phyloP scores from a whole-genome alignment of 257 asterid genomes.

The Vinca minor region DNA sequence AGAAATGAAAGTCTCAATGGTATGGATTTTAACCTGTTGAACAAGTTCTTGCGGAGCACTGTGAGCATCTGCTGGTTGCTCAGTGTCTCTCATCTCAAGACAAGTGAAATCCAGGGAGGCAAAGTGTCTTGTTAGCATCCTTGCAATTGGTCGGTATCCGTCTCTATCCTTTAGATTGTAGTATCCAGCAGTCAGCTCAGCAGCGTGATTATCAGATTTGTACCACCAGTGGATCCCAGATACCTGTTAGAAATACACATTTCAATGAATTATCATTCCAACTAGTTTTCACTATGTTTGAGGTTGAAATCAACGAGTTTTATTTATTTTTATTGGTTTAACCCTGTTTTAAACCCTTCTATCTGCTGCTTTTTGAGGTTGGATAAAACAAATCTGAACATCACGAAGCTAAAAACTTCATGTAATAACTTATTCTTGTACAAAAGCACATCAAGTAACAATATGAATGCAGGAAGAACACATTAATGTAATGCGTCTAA shows the following conservation, averaged over 20 bases:
- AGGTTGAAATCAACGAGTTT: no score
- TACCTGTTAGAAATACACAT: conserved; percentile 17
- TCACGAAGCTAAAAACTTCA: no score
- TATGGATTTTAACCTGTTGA: conserved; percentile 20
- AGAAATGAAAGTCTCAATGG: no score
- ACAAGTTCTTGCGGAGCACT: conserved; percentile 33
- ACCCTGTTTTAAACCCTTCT: no score
- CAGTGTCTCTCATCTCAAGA: conserved; percentile 33
- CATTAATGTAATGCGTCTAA: no score
- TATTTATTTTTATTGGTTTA: no score
- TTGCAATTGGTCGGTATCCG: conserved; percentile 31
- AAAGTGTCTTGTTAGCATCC: conserved; percentile 26
- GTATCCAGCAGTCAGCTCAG: conserved; percentile 36
- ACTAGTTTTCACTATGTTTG: neutral
- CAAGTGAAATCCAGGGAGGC: conserved; percentile 34
- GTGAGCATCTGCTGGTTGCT: conserved; percentile 27
- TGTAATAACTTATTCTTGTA: no score
- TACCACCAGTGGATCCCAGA: conserved; percentile 39
- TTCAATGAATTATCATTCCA: neutral
- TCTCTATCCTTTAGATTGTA: conserved; percentile 22
- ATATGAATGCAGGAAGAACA: no score
- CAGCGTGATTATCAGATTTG: conserved; percentile 25
- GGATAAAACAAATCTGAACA: no score
- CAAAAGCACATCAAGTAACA: no score
- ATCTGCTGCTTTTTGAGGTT: no score